phyloP scores from a whole-genome alignment of 768 basidiomycete species.

The Rhodotorula paludigena region DNA sequence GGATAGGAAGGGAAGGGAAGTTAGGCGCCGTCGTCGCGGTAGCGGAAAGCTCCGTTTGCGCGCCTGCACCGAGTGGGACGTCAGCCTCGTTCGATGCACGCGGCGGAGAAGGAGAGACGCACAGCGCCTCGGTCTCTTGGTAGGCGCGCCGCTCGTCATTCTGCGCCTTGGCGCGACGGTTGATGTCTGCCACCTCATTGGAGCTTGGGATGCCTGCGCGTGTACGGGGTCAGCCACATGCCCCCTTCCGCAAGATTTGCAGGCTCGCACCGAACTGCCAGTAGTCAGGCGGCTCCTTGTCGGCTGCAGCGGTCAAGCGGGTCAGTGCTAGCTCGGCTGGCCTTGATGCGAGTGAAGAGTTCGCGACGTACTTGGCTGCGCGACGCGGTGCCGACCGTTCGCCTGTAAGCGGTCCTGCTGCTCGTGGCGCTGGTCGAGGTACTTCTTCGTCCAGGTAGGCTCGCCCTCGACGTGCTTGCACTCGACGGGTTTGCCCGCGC shows the following conservation, averaged over 20 bases:
- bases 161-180: neutral
- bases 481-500: neutral
- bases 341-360: slow-evolving; percentile 49
- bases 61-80: neutral
- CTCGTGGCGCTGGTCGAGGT: slow-evolving; percentile 60
- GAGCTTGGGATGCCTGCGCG: neutral
- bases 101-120: neutral
- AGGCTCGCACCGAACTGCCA: slow-evolving; percentile 49
- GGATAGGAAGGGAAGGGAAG: no score
- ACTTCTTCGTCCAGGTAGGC: neutral
- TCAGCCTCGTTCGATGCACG: neutral
- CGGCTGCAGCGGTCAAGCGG: slow-evolving; percentile 56
- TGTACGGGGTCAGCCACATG: neutral
- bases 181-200: neutral
- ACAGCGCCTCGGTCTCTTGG: neutral
- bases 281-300: slow-evolving; percentile 75
- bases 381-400: slow-evolving; percentile 48
- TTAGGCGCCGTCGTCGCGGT: no score
- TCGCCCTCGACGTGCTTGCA: neutral
- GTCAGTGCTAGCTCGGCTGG: neutral
- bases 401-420: slow-evolving; percentile 58
- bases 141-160: slow-evolving; percentile 1
- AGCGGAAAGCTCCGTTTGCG: neutral
- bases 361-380: neutral
- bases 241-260: no score